Conservation (phyloP, 257 asterid species). For the Ophiorrhiza pumila region DNA sequence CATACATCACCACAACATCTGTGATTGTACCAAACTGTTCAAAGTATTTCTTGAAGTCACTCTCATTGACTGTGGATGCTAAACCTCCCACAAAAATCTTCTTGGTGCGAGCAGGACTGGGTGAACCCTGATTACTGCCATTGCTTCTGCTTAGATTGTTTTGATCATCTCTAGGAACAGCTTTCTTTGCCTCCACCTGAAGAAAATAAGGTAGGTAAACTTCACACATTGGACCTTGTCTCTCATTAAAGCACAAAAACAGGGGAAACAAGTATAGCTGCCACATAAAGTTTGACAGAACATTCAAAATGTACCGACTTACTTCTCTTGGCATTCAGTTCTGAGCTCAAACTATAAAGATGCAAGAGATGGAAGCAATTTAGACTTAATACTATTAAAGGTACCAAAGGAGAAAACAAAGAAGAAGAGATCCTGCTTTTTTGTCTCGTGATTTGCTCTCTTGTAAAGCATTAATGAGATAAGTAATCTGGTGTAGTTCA, state of each 20-base stretch:
- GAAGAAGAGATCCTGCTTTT: background rate
- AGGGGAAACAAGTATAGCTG: background rate
- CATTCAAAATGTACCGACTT: background rate
- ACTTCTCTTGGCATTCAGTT: background rate
- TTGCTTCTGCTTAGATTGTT: constrained; percentile 34
- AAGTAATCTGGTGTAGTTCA: background rate
- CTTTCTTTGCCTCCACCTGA: constrained; percentile 95
- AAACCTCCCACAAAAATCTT: constrained; percentile 90
- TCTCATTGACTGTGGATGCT: constrained; percentile 77
- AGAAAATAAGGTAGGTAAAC: constrained; percentile 15
- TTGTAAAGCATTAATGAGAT: constrained; percentile 1
- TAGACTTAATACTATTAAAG: background rate
- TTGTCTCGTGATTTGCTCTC: too few species aligned
- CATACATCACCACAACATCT: constrained; percentile 93
- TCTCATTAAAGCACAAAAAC: background rate
- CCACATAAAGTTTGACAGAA: background rate
- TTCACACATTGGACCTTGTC: background rate
- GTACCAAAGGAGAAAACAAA: background rate
- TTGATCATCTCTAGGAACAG: constrained; percentile 84
- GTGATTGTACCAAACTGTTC: constrained; percentile 74
- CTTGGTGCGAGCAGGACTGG: constrained; percentile 69
- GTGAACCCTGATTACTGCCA: constrained; percentile 60
- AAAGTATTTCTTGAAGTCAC: constrained; percentile 76
- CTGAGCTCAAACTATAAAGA: background rate
- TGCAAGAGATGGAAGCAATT: background rate